Base-by-base conservation (phyloP, 306 rosid species). In the Morella rubra region DNA sequence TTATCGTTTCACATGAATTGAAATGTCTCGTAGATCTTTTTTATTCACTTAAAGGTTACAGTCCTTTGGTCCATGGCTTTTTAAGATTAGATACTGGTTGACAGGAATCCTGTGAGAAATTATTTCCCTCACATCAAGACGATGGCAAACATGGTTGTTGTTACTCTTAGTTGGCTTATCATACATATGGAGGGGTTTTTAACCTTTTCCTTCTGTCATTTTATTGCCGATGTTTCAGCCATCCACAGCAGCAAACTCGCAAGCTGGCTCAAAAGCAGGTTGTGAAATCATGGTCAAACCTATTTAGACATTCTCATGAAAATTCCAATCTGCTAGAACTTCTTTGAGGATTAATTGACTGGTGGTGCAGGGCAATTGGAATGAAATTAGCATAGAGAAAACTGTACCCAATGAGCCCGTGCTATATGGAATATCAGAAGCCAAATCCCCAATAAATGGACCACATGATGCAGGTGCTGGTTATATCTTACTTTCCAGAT, bases 381-480 rank as follows among this genome's bases (percentile, higher is more conserved):
- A 64, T 59, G 78, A 61, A 75, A 74, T 84, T 75, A 52, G 56
- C 74, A 44, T 72, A 12, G 80, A 56, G 58, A 54, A 69, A 60
- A 45, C 72, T 54, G 65, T 51, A 67, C 64, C 47, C 18, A 60
- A 14, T 59, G 79, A 45, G 52, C 67, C 83, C 47, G 20, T 15
- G 19, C 68, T 8, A 73, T 81, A 50, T 71, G 53, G 77, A 82
- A 12, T 54, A 19, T 79, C 32, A 27, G 80, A 53, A 11, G 50
- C 42, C 61, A 12, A 52, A 65, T 60, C 53, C 53, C 79, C 76
- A 42, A 74, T 24, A 47, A 58, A 73, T 42, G 74, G 69, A 59
- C 67, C 71, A 65, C 80, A 13, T 44, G 77, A 72, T 80, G 77
- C 79, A 81, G 84, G 91, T 88, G 75, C 73, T 69, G 37, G 76